Base-by-base conservation (phyloP, 495 filamentous ascomycete genomes). In the Aspergillus leporis region DNA sequence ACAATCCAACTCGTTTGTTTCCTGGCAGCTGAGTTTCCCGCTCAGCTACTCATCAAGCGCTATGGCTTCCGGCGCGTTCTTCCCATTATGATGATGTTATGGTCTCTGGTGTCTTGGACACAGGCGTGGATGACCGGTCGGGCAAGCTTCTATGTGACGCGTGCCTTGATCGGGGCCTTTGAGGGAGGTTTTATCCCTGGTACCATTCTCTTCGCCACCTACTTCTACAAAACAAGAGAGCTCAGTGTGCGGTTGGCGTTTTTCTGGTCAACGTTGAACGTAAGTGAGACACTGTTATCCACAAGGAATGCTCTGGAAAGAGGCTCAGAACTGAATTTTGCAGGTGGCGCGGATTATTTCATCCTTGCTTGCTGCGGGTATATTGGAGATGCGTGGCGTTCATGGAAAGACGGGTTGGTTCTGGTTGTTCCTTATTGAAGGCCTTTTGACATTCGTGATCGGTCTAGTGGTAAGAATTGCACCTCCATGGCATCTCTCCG, bases 101-200 rank as follows among this genome's bases (percentile, higher is more conserved):
- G 81, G 82, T 74, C 73, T 36, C 62, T 78, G 14, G 80, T 81
- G 8, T 72, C 55, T 50, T 78, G 45, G 62, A 65, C 56, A 36
- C 74, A 61, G 73, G 76, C 68, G 36, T 78, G 41, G 62, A 74
- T 59, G 75, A 72, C 28, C 61, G 74, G 40, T 52, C 70, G 55
- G 49, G 74, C 55, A 56, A 74, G 30, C 59, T 82, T 59, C 61
- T 81, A 55, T 62, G 76, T 51, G 64, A 78, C 70, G 43, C 70
- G 71, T 2, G 73, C 67, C 13, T 22, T 69, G 13, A 53, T 66
- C 34, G 65, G 66, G 0, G 21, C 54, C 16, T 56, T 61, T 30
- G 66, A 81, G 67, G 81, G 81, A 16, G 80, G 80, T 3, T 84
- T 83, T 55, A 82, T 84, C 25, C 80, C 81, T 3, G 81, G 78